These are phyloP conservation scores for Suhomyces canberraensis DNA, from an alignment of 805 yeast species.

Conservation along the genomic window DNA sequence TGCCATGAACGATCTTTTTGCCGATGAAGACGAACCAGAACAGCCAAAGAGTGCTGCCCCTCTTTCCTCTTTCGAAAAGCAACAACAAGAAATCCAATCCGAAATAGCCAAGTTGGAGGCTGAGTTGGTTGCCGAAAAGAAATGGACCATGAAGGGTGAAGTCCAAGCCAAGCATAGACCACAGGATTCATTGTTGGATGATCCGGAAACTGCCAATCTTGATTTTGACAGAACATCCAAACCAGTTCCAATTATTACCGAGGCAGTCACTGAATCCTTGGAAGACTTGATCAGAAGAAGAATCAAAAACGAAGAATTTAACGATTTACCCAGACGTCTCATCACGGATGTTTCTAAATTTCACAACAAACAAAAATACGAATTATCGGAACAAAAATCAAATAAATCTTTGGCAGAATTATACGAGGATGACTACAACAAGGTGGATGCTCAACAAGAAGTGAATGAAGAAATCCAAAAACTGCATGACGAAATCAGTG, in stretches of 20 bases:
- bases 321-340: constrained; percentile 75
- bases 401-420: constrained; percentile 84
- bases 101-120: constrained; percentile 80
- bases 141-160: constrained; percentile 95
- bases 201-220: constrained; percentile 49
- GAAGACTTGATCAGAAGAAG: constrained; percentile 89
- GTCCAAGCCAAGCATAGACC: constrained; percentile 80
- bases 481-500: constrained; percentile 76
- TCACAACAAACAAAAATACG: constrained; percentile 45
- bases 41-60: constrained; percentile 12
- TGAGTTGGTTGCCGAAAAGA: constrained; percentile 85
- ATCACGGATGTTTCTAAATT: constrained; percentile 64
- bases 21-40: constrained; percentile 26
- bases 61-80: constrained; percentile 77
- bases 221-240: constrained; percentile 92
- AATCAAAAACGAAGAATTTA: constrained; percentile 70
- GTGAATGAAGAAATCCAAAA: constrained; percentile 61
- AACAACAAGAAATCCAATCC: constrained; percentile 68
- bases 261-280: constrained; percentile 77
- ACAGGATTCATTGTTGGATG: constrained; percentile 75
- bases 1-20: constrained; percentile 63
- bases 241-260: constrained; percentile 93
- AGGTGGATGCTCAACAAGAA: constrained; percentile 43
- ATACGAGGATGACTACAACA: constrained; percentile 79
- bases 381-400: constrained; percentile 81